phyloP scores from a whole-genome alignment of 192 early-diverging fungal species.

The Linnemannia elongata region DNA sequence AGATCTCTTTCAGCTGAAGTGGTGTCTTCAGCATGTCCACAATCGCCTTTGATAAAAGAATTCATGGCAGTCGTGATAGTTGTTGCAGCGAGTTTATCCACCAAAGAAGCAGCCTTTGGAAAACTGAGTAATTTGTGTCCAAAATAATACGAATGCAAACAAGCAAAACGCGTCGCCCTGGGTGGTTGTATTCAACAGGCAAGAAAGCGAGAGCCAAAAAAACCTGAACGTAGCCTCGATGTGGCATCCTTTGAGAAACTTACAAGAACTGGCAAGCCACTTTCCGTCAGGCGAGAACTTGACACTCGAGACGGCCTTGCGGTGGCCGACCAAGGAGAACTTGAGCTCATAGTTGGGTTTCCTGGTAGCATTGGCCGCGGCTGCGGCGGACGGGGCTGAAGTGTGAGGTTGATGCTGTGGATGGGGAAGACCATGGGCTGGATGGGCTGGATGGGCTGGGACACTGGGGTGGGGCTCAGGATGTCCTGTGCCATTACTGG shows the following conservation, averaged over 20 bases:
- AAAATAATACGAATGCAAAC: not conserved
- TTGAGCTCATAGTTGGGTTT: slow-evolving; percentile 89
- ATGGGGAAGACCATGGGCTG: not conserved
- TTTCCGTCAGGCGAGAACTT: slow-evolving; percentile 99
- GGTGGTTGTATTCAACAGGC: not conserved
- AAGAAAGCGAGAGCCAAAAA: not conserved
- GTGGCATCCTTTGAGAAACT: slow-evolving; percentile 34
- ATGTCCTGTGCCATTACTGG: slow-evolving; percentile 28
- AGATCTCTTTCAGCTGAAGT: not conserved
- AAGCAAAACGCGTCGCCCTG: slow-evolving; percentile 1
- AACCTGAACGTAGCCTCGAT: not conserved
- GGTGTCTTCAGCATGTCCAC: not conserved
- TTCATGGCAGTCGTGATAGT: not conserved
- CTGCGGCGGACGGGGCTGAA: slow-evolving; percentile 10
- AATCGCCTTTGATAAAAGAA: not conserved
- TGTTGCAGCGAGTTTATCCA: not conserved
- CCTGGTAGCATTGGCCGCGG: slow-evolving; percentile 24
- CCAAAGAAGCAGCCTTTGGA: not conserved
- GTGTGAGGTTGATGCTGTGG: slow-evolving; percentile 18
- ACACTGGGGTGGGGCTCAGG: not conserved
- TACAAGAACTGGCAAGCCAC: slow-evolving; percentile 94
- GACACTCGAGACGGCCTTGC: slow-evolving; percentile 93
- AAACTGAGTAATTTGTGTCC: not conserved
- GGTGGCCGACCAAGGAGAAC: slow-evolving; percentile 93
- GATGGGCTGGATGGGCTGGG: not conserved